These are phyloP conservation scores for Beauveria rudraprayagi DNA, from an alignment of 2,329 filamentous ascomycete genomes.

Conservation along the genomic window DNA sequence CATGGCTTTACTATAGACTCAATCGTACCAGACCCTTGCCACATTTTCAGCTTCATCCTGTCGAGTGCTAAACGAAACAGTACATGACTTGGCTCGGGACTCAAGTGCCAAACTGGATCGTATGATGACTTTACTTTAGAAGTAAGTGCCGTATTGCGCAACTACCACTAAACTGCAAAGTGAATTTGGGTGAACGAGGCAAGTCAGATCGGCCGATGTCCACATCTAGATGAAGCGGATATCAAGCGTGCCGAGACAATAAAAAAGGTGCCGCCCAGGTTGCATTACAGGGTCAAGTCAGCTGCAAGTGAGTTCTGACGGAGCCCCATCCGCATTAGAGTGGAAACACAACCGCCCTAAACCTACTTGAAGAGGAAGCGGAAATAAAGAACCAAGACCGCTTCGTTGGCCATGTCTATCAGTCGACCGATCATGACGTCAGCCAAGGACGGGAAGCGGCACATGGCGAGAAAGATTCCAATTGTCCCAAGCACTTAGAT, in stretches of 20 bases:
- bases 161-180: no score
- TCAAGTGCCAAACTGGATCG: no score
- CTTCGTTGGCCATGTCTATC: neutral
- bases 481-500: neutral
- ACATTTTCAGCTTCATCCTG: no score
- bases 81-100: no score
- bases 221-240: neutral
- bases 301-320: neutral
- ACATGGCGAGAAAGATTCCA: neutral
- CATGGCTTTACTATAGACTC: no score
- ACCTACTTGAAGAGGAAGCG: neutral
- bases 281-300: neutral
- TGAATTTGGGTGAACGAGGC: neutral
- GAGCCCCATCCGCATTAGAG: neutral
- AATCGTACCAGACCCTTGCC: neutral
- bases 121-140: no score
- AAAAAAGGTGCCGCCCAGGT: neutral
- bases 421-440: neutral
- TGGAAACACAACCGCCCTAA: no score
- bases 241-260: neutral
- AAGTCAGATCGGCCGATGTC: neutral
- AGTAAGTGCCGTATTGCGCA: no score
- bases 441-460: neutral
- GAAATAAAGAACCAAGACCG: neutral
- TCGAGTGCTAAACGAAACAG: no score